phyloP scores from a whole-genome alignment of 1,139 yeast species.

The Lodderomyces theae region DNA sequence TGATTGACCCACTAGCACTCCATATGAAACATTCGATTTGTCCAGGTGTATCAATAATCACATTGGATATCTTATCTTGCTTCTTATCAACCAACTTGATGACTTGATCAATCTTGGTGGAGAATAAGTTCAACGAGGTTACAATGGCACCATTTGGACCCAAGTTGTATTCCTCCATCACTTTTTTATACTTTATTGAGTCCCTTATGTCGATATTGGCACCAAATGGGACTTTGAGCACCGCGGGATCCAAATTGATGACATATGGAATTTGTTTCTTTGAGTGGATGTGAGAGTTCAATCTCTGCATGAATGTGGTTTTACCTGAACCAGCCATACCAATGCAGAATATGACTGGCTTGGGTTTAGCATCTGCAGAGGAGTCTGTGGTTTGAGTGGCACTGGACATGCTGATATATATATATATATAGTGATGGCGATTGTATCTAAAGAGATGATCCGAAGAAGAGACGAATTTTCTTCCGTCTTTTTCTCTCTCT shows the following conservation, averaged over 20 bases:
- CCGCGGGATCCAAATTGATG: slow-evolving; percentile 95
- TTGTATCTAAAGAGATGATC: background rate
- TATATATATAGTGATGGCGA: too few relatives aligned
- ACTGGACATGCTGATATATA: slow-evolving; percentile 2
- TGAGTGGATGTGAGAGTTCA: slow-evolving; percentile 83
- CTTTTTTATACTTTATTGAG: slow-evolving; percentile 91
- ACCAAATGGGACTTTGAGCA: slow-evolving; percentile 84
- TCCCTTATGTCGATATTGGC: slow-evolving; percentile 96
- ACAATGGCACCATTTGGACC: slow-evolving; percentile 99
- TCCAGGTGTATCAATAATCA: slow-evolving; percentile 96
- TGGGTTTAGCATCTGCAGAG: background rate
- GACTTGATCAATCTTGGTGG: slow-evolving; percentile 96
- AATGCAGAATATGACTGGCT: slow-evolving; percentile 68
- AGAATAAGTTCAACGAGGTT: slow-evolving; percentile 84
- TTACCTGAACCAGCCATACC: slow-evolving; percentile 99
- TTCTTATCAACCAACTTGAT: slow-evolving; percentile 81
- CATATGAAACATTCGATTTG: slow-evolving; percentile 97
- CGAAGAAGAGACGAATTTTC: background rate
- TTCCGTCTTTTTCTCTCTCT: too few relatives aligned
- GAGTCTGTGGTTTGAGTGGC: background rate
- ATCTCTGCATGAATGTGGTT: slow-evolving; percentile 95
- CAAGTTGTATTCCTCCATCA: slow-evolving; percentile 85
- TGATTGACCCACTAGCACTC: slow-evolving; percentile 96
- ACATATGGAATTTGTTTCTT: slow-evolving; percentile 75
- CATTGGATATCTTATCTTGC: slow-evolving; percentile 60